Percentiles rank a stretch among this genome's conserved stretches.
Conservation (phyloP, 345 rosid genomes). For the Cardamine occulta region DNA sequence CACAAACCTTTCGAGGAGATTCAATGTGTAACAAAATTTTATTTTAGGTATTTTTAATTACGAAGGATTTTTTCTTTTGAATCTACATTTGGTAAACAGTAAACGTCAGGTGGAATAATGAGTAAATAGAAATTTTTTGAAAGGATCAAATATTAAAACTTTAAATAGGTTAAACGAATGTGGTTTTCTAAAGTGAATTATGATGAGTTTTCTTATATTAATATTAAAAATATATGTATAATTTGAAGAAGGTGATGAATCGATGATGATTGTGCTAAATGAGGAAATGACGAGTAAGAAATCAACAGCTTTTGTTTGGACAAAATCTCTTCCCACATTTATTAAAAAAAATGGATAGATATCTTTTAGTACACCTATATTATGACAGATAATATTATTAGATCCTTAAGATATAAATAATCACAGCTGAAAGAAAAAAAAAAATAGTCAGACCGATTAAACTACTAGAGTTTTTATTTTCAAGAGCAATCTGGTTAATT, state of each 20-base stretch:
- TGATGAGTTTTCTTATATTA: constrained; percentile 4
- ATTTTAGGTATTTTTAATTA: background rate
- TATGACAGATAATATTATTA: constrained; percentile 27
- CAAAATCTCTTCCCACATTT: constrained; percentile 3
- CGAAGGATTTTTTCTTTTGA: background rate
- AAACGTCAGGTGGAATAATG: constrained; percentile 11
- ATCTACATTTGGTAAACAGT: background rate
- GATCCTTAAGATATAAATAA: background rate
- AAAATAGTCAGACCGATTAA: background rate
- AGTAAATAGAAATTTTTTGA: background rate
- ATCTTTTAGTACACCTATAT: constrained; percentile 17
- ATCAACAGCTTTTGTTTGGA: constrained; percentile 28
- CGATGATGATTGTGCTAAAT: constrained; percentile 7
- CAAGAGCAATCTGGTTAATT: background rate
- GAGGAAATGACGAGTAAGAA: constrained; percentile 24
- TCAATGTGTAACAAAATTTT: constrained; percentile 30
- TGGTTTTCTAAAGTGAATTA: constrained; percentile 12
- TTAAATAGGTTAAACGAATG: constrained; percentile 1
- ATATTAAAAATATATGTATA: background rate
- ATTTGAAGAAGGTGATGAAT: constrained; percentile 8
- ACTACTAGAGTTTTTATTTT: background rate
- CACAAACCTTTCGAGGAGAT: constrained; percentile 35
- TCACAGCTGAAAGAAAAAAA: background rate
- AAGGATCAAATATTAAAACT: background rate
- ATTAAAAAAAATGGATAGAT: background rate